A percentile compares a stretch with the other conserved stretches of the same genome.
Evolutionary conservation across 176 grass and related monocot genomes (phyloP).

Genomic region (Hordeum vulgare): MorexV3_pseudomolecules_assembly NC_058522.1:446217877-446218376

Average conservation of each 20-base stretch:
- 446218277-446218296: constrained; percentile 6
- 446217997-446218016: constrained; percentile 41
- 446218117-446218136: background rate
- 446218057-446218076: background rate
- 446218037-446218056: background rate
- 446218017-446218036: constrained; percentile 16
- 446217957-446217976: background rate
- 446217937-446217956: constrained; percentile 44
- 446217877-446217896: constrained; percentile 9
- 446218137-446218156: background rate
- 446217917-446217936: constrained; percentile 49
- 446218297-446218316: background rate
- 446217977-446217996: constrained; percentile 22
- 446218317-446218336: background rate
- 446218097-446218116: background rate
- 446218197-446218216: background rate
- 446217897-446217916: constrained; percentile 33
- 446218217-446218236: constrained; percentile 1
- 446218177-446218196: background rate
- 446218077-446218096: background rate
- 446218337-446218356: constrained; percentile 37
- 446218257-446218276: background rate
- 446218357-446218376: constrained; percentile 34
- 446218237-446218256: background rate
- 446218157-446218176: constrained; percentile 1